Evolutionary conservation across 176 grass and related monocot genomes (phyloP), one percentile per base, ranked within the genome.

Genomic region (Themeda triandra): DNA sequence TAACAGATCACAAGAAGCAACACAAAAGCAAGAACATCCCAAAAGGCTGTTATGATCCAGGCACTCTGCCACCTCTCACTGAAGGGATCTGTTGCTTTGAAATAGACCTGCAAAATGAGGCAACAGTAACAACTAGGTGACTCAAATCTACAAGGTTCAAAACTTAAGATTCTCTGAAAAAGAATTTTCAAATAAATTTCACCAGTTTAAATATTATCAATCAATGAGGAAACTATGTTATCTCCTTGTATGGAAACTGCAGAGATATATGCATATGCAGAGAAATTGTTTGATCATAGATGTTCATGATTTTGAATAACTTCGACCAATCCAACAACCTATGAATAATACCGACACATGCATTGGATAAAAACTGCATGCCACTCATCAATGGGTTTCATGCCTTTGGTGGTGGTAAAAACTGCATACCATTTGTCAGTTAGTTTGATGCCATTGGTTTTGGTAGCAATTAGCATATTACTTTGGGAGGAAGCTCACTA

Each of bases 21-120:
- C 45, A 87, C 69, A 76, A 99, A 89, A 18, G 91, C 92, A 80
- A 91, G 86, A 86, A 99, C 89, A 32, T 99, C 83, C 97, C 97
- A 99, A 82, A 96, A 99, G 45, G 97, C 97, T 86, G 97, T 99
- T 74, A 99, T 92, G 69, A 94, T 94, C 97, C 97, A 96, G 66
- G 93, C 93, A 29, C 93, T 94, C 84, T 99, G 93, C 97, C 97
- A 99, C 69, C 97, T 88, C 80, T 99, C 97, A 39, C 97, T 99
- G 76, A 91, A 96, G 30, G 97, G 97, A 48, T 99, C 93, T 60
- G 97, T 99, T 2, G 93, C 93, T 87, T 99, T 99, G 80, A 99
- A 99, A 86, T 96, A 99, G 68, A 99, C 93, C 97, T 99, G 76
- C 31, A 82, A 71, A 75, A 88, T 39, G 21, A 89, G 64, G 31